Evolutionary conservation across 2,329 filamentous ascomycete species (phyloP).

Genomic region (Keithomyces neogunnii): DNA sequence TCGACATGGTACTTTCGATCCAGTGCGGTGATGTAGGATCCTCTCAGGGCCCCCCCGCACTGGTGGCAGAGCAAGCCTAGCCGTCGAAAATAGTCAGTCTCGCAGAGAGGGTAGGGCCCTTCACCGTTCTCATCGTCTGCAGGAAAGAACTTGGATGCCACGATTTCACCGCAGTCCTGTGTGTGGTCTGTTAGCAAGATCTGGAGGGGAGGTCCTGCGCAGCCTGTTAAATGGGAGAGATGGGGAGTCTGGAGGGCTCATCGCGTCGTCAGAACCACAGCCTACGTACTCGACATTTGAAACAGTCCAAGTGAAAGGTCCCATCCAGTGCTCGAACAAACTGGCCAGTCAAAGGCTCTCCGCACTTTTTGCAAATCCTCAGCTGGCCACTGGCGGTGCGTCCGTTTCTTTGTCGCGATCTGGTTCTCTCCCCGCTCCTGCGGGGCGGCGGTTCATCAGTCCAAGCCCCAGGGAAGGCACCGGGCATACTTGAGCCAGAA

Average conservation of each 20-base stretch:
- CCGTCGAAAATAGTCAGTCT: slow-evolving; percentile 94
- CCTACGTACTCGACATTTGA: slow-evolving; percentile 77
- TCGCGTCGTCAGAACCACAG: slow-evolving; percentile 1
- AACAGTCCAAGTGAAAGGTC: slow-evolving; percentile 95
- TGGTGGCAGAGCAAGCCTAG: slow-evolving; percentile 86
- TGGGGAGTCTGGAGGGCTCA: not conserved
- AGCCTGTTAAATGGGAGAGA: slow-evolving; percentile 1
- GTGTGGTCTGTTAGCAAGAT: slow-evolving; percentile 7
- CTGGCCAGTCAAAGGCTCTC: slow-evolving; percentile 80
- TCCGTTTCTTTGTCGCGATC: slow-evolving; percentile 44
- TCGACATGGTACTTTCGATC: slow-evolving; percentile 99
- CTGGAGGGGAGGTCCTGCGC: not conserved
- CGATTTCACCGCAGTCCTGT: slow-evolving; percentile 93
- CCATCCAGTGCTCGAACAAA: slow-evolving; percentile 91
- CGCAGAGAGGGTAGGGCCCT: slow-evolving; percentile 88
- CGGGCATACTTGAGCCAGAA: slow-evolving; percentile 25
- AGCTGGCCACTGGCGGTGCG: slow-evolving; percentile 50
- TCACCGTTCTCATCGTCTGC: slow-evolving; percentile 82
- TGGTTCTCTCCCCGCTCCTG: slow-evolving; percentile 48
- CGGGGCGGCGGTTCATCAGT: slow-evolving; percentile 33
- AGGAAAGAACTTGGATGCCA: slow-evolving; percentile 98
- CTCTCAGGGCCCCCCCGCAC: slow-evolving; percentile 84
- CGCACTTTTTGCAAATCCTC: slow-evolving; percentile 78
- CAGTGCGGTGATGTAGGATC: slow-evolving; percentile 95
- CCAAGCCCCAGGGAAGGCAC: slow-evolving; percentile 19